phyloP scores from a whole-genome alignment of 202 grass and related monocot species.

The Cymbopogon flexuosus region DNA sequence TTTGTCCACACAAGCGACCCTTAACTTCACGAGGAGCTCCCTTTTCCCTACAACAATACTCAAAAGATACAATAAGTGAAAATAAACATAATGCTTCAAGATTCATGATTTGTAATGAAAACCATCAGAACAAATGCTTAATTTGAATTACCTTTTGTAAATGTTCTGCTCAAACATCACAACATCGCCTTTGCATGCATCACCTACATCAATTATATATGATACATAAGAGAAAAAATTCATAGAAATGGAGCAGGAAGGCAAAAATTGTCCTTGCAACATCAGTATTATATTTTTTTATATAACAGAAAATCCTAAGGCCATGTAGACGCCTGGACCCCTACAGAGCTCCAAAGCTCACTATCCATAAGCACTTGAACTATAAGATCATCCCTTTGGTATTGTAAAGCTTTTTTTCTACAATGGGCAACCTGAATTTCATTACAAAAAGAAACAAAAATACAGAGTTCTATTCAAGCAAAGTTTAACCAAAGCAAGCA shows the following conservation, averaged over 20 bases:
- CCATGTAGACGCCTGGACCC: background rate
- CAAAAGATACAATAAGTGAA: background rate
- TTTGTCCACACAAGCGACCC: conserved; percentile 45
- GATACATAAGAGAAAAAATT: conserved; percentile 16
- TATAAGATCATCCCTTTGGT: background rate
- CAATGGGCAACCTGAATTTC: too few species aligned
- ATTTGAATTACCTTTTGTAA: conserved; percentile 52
- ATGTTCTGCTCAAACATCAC: conserved; percentile 78
- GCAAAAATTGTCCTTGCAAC: background rate
- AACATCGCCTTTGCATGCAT: conserved; percentile 68
- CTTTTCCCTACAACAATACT: conserved; percentile 42
- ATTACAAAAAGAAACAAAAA: too few species aligned
- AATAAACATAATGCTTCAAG: background rate
- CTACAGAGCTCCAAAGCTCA: background rate
- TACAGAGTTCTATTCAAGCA: too few species aligned
- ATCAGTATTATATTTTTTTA: background rate
- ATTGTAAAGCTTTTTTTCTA: too few species aligned
- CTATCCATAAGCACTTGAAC: background rate
- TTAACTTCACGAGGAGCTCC: conserved; percentile 49
- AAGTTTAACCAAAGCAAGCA: too few species aligned
- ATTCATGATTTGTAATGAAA: background rate
- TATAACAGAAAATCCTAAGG: background rate
- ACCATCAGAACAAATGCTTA: background rate
- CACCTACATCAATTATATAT: conserved; percentile 36
- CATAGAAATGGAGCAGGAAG: background rate